Evolutionary conservation across 2,329 filamentous ascomycete species (phyloP).

Genomic region (Chaetothyriales sp.): DNA sequence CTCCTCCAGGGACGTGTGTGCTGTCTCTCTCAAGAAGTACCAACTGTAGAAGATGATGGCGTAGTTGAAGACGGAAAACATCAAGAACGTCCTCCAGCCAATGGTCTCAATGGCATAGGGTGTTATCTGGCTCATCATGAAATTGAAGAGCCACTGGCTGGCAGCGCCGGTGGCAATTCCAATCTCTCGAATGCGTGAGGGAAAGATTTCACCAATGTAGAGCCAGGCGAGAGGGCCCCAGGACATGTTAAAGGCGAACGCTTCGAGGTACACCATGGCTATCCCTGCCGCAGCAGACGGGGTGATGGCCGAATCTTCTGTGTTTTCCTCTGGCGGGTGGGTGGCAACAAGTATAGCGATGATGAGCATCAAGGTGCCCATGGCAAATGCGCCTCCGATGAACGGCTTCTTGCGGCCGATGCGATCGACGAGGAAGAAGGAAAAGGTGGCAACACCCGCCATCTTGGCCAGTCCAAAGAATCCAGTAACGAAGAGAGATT

Average conservation of each 20-base stretch:
- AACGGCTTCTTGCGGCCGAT: slow-evolving; percentile 36
- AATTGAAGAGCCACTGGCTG: slow-evolving; percentile 28
- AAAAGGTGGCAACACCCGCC: slow-evolving; percentile 32
- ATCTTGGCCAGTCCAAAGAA: slow-evolving; percentile 41
- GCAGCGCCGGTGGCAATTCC: slow-evolving; percentile 26
- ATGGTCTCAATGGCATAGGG: slow-evolving; percentile 32
- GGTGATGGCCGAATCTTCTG: slow-evolving; percentile 14
- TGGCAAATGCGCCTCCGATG: slow-evolving; percentile 34
- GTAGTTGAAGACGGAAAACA: slow-evolving; percentile 37
- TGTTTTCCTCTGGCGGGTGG: slow-evolving; percentile 25
- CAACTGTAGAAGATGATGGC: slow-evolving; percentile 31
- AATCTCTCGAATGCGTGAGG: slow-evolving; percentile 25
- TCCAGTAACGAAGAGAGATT: slow-evolving; percentile 35
- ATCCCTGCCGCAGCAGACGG: slow-evolving; percentile 33
- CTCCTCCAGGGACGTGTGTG: slow-evolving; percentile 31
- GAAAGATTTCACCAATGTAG: slow-evolving; percentile 26
- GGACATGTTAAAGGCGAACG: slow-evolving; percentile 27
- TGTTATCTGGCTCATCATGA: slow-evolving; percentile 28
- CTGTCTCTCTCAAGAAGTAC: slow-evolving; percentile 29
- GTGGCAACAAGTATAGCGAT: slow-evolving; percentile 35
- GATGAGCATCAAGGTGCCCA: slow-evolving; percentile 40
- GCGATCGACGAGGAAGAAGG: slow-evolving; percentile 35
- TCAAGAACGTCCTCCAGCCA: slow-evolving; percentile 35
- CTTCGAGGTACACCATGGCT: slow-evolving; percentile 38
- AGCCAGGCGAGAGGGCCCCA: slow-evolving; percentile 27